Evolutionary conservation across 192 early-diverging fungal genomes (phyloP).

Genomic region (Linnemannia exigua): DNA sequence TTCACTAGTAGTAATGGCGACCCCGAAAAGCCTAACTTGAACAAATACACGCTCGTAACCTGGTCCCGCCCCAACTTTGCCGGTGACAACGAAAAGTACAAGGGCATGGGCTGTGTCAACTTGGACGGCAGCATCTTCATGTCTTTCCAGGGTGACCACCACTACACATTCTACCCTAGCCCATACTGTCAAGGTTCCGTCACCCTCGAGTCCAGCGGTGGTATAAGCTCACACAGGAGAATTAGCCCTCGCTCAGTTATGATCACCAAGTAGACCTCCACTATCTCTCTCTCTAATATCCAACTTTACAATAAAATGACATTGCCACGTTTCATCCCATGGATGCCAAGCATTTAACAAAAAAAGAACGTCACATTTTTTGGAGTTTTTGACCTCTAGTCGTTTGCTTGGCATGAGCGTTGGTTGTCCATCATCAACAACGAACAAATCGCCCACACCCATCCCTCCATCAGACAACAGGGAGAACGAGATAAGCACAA

Average conservation of each 20-base stretch:
- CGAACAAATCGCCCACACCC: not conserved
- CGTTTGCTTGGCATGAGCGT: not conserved
- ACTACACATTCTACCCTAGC: constrained; percentile 24
- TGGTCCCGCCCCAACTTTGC: constrained; percentile 12
- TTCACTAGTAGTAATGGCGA: not conserved
- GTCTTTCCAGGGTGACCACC: constrained; percentile 34
- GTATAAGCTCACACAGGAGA: constrained; percentile 2
- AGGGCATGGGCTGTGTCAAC: constrained; percentile 17
- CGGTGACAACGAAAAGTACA: constrained; percentile 21
- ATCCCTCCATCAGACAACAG: not conserved
- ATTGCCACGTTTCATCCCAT: no score
- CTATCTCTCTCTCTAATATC: not conserved
- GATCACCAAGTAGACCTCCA: constrained; percentile 8
- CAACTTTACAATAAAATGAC: no score
- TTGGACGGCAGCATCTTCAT: constrained; percentile 21
- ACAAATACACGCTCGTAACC: constrained; percentile 1
- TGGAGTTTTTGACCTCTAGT: not conserved
- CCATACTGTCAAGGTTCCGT: constrained; percentile 12
- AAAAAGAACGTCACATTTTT: not conserved
- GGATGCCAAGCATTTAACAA: not conserved
- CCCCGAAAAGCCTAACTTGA: not conserved
- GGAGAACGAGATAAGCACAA: not conserved
- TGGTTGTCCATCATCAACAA: not conserved
- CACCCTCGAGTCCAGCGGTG: not conserved
- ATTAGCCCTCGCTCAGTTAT: constrained; percentile 33